These are phyloP conservation scores for Cantharellus cinnabarinus DNA, from an alignment of 768 basidiomycete genomes.

Conservation along the genomic window DNA sequence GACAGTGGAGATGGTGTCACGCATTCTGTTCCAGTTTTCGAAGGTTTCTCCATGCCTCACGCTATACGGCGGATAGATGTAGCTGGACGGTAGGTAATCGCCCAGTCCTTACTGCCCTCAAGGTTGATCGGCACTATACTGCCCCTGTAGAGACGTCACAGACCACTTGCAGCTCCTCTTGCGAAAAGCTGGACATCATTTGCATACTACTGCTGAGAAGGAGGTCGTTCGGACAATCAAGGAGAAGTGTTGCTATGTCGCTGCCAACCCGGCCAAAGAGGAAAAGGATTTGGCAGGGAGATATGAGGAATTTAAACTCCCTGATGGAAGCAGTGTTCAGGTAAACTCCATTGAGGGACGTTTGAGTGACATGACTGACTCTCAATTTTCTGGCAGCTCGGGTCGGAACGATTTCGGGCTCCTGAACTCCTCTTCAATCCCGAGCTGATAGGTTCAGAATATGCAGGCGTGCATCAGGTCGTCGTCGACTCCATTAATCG, in stretches of 20 bases:
- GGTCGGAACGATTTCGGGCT: conserved; percentile 85
- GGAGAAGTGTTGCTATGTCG: conserved; percentile 94
- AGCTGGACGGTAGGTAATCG: conserved; percentile 56
- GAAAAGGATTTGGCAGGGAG: conserved; percentile 30
- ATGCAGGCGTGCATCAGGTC: conserved; percentile 93
- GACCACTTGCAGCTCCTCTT: conserved; percentile 88
- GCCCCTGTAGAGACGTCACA: conserved; percentile 61
- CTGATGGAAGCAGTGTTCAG: conserved; percentile 86
- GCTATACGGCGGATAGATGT: conserved; percentile 92
- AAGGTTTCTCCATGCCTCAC: conserved; percentile 98
- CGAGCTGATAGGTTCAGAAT: conserved; percentile 88
- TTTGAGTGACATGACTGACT: background rate
- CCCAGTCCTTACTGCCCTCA: background rate
- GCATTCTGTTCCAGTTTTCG: conserved; percentile 95
- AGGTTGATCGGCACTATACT: background rate
- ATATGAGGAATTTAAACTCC: conserved; percentile 74
- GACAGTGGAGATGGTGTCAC: conserved; percentile 99
- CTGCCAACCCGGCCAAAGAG: conserved; percentile 80
- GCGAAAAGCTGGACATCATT: conserved; percentile 82
- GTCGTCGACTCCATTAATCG: conserved; percentile 96
- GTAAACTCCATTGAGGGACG: conserved; percentile 19
- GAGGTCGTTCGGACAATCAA: conserved; percentile 96
- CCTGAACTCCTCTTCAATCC: conserved; percentile 97
- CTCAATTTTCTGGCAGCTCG: conserved; percentile 35
- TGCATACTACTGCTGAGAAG: conserved; percentile 91